Evolutionary conservation across 106 monocot genomes (phyloP).

Genomic region (Iris macrosiphon): DNA sequence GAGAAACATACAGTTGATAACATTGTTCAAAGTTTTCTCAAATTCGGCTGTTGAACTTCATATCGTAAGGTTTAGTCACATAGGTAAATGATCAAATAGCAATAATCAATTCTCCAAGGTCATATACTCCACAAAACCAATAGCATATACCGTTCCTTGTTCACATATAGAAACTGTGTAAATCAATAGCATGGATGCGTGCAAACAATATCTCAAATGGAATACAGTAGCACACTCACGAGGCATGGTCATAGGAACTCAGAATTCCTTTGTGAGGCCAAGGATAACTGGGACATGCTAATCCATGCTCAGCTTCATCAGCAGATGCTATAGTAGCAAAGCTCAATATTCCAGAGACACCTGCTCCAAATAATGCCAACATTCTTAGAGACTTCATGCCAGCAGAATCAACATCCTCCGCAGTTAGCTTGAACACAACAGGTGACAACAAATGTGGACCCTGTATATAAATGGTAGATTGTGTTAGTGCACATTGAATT

Average conservation of each 20-base stretch:
- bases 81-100: too few species aligned
- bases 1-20: too few species aligned
- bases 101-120: too few species aligned
- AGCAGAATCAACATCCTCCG: conserved; percentile 36
- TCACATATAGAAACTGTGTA: too few species aligned
- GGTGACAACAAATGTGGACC: conserved; percentile 24
- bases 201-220: neutral
- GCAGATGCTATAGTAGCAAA: conserved; percentile 49
- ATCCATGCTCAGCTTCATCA: conserved; percentile 88
- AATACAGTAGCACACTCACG: conserved; percentile 37
- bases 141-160: too few species aligned
- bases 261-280: conserved; percentile 96
- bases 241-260: conserved; percentile 95
- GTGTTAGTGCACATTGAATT: neutral
- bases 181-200: too few species aligned
- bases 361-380: conserved; percentile 55
- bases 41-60: too few species aligned
- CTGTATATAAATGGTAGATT: conserved; percentile 12
- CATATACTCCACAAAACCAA: too few species aligned
- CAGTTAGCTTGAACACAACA: conserved; percentile 23
- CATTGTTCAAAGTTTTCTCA: too few species aligned
- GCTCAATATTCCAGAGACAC: conserved; percentile 51
- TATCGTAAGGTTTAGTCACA: too few species aligned
- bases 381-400: conserved; percentile 44
- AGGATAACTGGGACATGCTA: conserved; percentile 72